Conservation (phyloP, 73 alveolate genomes). For the Effrenium voratum region DNA sequence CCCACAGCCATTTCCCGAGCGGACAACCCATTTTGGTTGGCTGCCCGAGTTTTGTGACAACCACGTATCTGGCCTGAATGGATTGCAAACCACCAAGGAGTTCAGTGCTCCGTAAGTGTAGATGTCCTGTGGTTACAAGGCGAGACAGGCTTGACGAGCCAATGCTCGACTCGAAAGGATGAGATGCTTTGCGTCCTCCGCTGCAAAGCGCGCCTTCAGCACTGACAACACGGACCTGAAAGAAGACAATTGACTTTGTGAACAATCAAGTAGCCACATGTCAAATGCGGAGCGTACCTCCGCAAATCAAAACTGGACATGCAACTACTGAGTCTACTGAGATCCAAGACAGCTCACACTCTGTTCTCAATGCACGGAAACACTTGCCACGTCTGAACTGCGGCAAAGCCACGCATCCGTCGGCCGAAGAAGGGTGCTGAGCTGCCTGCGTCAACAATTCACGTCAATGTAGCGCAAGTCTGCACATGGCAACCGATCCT, state of each 20-base stretch:
- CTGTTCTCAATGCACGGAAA: not conserved
- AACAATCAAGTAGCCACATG: not conserved
- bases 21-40: too few relatives aligned
- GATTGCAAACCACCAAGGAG: constrained; percentile 90
- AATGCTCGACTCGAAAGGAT: not conserved
- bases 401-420: constrained; percentile 33
- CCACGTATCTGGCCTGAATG: constrained; percentile 40
- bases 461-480: not conserved
- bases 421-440: constrained; percentile 56
- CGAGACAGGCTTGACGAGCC: not conserved
- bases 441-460: too few relatives aligned
- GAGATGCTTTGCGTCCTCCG: not conserved
- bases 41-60: too few relatives aligned
- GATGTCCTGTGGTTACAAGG: constrained; percentile 26
- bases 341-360: not conserved
- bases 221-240: constrained; percentile 42
- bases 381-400: not conserved
- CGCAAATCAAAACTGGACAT: not conserved
- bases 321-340: not conserved
- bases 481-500: not conserved
- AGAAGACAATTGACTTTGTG: not conserved
- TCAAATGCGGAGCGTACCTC: not conserved
- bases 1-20: too few relatives aligned
- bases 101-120: constrained; percentile 85
- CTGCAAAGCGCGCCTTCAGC: not conserved